phyloP scores from a whole-genome alignment of 2,329 filamentous ascomycete species.

The Neofusicoccum sp. region DNA sequence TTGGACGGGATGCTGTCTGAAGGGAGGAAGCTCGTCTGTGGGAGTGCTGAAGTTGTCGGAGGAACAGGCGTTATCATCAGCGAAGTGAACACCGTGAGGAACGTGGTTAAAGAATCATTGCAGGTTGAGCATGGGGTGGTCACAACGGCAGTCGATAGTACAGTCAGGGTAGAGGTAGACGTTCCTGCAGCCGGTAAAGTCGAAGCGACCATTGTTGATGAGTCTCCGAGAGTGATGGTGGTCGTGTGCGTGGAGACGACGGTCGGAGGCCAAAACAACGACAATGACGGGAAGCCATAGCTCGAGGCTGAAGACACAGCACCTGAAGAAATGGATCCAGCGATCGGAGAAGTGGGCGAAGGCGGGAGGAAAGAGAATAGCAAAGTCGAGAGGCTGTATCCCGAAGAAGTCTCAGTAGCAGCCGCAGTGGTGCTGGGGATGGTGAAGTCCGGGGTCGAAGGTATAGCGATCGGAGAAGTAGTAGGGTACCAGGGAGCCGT shows the following conservation, averaged over 20 bases:
- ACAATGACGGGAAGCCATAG: background rate
- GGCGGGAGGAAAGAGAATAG: background rate
- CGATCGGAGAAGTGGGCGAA: conserved; percentile 5
- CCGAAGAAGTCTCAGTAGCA: background rate
- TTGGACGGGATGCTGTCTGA: background rate
- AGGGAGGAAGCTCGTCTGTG: background rate
- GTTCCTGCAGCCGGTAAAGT: background rate
- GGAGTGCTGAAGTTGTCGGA: background rate
- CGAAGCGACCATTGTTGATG: background rate
- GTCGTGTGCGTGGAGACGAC: conserved; percentile 7
- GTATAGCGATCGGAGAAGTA: background rate
- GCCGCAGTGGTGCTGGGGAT: background rate
- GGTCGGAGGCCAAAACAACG: conserved; percentile 7
- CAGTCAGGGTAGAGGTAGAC: background rate
- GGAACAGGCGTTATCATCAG: background rate
- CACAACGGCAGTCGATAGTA: background rate
- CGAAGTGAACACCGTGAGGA: background rate
- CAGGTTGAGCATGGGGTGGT: background rate
- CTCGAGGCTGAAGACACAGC: background rate
- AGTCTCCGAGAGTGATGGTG: conserved; percentile 6
- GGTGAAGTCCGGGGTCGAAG: background rate
- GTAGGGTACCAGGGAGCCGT: background rate
- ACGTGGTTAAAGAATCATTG: no score
- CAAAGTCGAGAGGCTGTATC: background rate
- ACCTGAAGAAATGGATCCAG: background rate